phyloP scores from a whole-genome alignment of 2,329 filamentous ascomycete genomes.

The Pseudofabraea citricarpa region DNA sequence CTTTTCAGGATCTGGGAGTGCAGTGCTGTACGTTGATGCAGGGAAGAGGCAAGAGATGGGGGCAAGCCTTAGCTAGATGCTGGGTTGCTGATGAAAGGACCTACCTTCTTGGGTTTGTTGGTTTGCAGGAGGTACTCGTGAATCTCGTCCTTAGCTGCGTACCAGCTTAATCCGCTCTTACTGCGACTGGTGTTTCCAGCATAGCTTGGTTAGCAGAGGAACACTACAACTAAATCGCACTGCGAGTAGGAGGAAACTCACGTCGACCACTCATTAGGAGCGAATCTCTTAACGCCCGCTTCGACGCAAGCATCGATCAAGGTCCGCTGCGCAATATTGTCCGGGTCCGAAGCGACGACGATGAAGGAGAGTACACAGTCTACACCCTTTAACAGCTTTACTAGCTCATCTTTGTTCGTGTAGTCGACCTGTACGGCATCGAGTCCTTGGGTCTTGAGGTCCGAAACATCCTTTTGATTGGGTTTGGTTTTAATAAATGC shows the following conservation, averaged over 20 bases:
- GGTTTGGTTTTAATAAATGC: too few relatives aligned
- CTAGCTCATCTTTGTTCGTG: conserved; percentile 30
- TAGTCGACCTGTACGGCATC: conserved; percentile 39
- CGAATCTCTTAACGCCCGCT: conserved; percentile 31
- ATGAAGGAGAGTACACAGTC: conserved; percentile 50
- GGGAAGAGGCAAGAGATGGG: not conserved
- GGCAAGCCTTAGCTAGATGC: not conserved
- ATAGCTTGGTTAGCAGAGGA: too few relatives aligned
- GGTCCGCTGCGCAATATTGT: conserved; percentile 24
- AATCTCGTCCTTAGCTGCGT: conserved; percentile 36
- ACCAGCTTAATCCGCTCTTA: conserved; percentile 26
- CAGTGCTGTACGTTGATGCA: not conserved
- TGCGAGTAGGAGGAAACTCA: too few relatives aligned
- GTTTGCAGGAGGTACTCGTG: conserved; percentile 35
- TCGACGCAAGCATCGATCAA: conserved; percentile 32
- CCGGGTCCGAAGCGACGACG: conserved; percentile 9
- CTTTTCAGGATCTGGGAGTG: too few relatives aligned
- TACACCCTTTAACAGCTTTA: conserved; percentile 34
- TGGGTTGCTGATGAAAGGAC: too few relatives aligned
- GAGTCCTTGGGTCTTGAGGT: not conserved
- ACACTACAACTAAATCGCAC: too few relatives aligned
- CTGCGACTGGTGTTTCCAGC: not conserved
- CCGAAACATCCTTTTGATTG: not conserved
- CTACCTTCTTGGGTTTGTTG: conserved; percentile 34
- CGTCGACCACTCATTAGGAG: conserved; percentile 32